phyloP scores from a whole-genome alignment of 768 basidiomycete species.

The Pleurotus tuber-regium region DNA sequence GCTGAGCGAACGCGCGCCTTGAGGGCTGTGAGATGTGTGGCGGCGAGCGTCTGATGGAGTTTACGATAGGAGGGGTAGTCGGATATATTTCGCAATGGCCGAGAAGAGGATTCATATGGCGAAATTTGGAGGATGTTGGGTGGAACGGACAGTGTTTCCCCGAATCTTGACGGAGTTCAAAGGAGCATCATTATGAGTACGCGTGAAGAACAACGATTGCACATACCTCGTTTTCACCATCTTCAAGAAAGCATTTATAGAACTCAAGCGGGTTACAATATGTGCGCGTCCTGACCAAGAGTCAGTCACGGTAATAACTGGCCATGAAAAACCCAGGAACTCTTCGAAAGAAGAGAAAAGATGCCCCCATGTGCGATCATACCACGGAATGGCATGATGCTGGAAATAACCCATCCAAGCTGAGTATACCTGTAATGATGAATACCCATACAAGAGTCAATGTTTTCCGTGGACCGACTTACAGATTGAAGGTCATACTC shows the following conservation, averaged over 20 bases:
- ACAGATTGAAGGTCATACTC: slow-evolving; percentile 80
- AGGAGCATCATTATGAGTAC: too few relatives aligned
- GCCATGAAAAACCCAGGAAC: slow-evolving; percentile 83
- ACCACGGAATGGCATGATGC: slow-evolving; percentile 68
- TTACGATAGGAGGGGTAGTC: slow-evolving; percentile 71
- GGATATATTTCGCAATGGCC: slow-evolving; percentile 69
- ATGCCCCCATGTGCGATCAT: slow-evolving; percentile 77
- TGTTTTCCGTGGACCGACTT: slow-evolving; percentile 21
- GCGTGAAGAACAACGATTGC: background rate
- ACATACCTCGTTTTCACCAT: slow-evolving; percentile 80
- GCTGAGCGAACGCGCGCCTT: slow-evolving; percentile 65
- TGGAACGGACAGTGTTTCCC: slow-evolving; percentile 69
- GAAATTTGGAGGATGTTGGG: slow-evolving; percentile 68
- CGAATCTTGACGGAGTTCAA: too few relatives aligned
- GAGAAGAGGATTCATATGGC: slow-evolving; percentile 65
- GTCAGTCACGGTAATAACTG: slow-evolving; percentile 76
- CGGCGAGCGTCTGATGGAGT: slow-evolving; percentile 68
- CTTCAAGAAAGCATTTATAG: slow-evolving; percentile 72
- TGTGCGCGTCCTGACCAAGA: slow-evolving; percentile 68
- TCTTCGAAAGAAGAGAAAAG: slow-evolving; percentile 77
- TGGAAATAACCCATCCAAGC: slow-evolving; percentile 83
- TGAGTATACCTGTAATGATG: slow-evolving; percentile 49
- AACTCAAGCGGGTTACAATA: slow-evolving; percentile 73
- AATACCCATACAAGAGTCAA: background rate
- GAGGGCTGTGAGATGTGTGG: slow-evolving; percentile 60